Evolutionary conservation across 2,329 filamentous ascomycete species (phyloP).

Genomic region (Celoporthe dispersa): DNA sequence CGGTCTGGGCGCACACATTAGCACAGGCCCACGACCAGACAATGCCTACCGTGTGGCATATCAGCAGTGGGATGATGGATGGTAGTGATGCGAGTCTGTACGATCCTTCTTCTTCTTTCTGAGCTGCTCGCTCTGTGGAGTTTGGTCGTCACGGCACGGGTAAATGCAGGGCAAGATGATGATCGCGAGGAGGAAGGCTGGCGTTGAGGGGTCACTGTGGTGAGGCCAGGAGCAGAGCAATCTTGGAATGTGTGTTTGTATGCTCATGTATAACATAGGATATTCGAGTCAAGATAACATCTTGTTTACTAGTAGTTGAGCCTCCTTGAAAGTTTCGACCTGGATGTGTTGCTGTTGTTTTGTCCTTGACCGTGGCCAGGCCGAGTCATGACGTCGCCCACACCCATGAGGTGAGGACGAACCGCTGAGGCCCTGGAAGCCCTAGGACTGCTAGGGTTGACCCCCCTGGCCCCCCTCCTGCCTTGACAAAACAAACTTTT

Average conservation of each 20-base stretch:
- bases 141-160: background rate
- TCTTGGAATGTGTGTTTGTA: background rate
- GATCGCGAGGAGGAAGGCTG: background rate
- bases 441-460: background rate
- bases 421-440: background rate
- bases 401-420: background rate
- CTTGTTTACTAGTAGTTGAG: background rate
- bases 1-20: constrained; percentile 1
- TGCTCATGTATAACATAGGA: background rate
- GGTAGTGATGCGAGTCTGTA: background rate
- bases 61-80: background rate
- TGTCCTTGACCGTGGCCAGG: background rate
- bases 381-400: background rate
- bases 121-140: background rate
- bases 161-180: background rate
- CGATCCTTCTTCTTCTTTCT: constrained; percentile 10
- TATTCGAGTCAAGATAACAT: background rate
- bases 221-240: background rate
- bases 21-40: background rate
- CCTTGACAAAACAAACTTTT: background rate
- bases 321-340: background rate
- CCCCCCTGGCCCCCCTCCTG: background rate
- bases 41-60: constrained; percentile 10
- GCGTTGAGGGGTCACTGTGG: background rate
- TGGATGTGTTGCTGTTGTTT: background rate